Evolutionary conservation across 2,329 filamentous ascomycete species (phyloP), one percentile per base, ranked within the genome.

Genomic region (Diaporthe destruens): DNA sequence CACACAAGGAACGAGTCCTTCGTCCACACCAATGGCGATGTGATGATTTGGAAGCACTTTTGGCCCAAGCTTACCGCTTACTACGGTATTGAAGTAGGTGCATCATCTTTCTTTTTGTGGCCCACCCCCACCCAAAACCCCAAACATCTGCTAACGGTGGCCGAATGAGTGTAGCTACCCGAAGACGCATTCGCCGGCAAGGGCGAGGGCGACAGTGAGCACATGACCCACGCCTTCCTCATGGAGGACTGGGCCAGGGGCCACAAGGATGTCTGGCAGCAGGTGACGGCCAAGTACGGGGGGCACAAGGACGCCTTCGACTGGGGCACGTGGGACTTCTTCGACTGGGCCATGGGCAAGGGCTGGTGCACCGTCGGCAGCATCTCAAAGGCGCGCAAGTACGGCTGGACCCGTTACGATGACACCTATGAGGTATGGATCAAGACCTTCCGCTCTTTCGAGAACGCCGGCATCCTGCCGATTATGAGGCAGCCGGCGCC

Each of bases 1-100:
- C 73, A 77, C 25, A 75, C 74, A 14, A 75, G 76, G 36, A 74
- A 80, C 42, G 76, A 80, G 44, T 77, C 74, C 0, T 80, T 80
- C 71, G 78, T 78, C 55, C 76, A 78, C 39, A 74, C 59, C 6
- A 80, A 80, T 53, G 79, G 79, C 1, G 79, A 80, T 57, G 65
- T 75, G 3, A 76, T 80, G 36, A 75, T 78, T 11, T 80, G 79
- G 79, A 75, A 72, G 34, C 71, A 80, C 55, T 59, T 79, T 8
- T 79, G 75, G 74, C 72, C 72, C 1, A 75, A 76, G 14, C 63
- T 79, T 11, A 76, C 73, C 0, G 63, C 69, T 11, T 77, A 79
- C 66, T 76, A 78, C 3, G 77, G 75, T 7, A 55, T 79, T 12
- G 73, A 79, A 39, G 77, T 76, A 29, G 29, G 29, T 29, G 29